Percentiles rank a stretch among this genome's conserved stretches.
These are phyloP conservation scores for Cynara cardunculus DNA, from an alignment of 129 eudicot species.

Conservation along the genomic window DNA sequence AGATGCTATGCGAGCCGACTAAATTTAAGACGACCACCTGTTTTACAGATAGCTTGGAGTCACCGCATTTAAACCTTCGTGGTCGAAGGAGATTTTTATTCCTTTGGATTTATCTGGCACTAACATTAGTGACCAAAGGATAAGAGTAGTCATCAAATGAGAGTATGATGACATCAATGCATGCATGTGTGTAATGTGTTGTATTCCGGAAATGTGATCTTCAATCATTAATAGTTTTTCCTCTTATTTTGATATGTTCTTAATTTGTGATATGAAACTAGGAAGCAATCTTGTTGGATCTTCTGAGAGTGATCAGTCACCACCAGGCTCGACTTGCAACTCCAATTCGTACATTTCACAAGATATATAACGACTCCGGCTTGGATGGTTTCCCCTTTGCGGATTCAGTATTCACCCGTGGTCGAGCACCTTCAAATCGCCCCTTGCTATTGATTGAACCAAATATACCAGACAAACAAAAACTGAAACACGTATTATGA, in stretches of 20 bases:
- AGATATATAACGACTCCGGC: conserved; percentile 63
- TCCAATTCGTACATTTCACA: conserved; percentile 91
- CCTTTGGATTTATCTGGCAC: no score
- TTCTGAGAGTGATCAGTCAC: conserved; percentile 82
- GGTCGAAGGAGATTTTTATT: no score
- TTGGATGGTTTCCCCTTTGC: conserved; percentile 67
- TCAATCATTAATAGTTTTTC: not conserved
- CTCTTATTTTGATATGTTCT: not conserved
- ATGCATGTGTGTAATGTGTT: not conserved
- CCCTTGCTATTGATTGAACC: conserved; percentile 71
- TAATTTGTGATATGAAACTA: conserved; percentile 31
- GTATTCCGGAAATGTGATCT: not conserved
- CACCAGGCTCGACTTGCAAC: conserved; percentile 97
- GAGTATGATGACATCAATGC: no score
- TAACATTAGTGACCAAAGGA: no score
- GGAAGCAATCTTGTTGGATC: conserved; percentile 89
- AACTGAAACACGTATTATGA: no score
- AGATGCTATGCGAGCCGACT: no score
- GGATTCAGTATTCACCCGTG: conserved; percentile 60
- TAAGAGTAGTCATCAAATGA: no score
- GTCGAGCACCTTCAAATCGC: conserved; percentile 52
- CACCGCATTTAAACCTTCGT: no score
- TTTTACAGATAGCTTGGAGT: no score
- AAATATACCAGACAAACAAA: no score
- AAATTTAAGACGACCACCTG: no score